Evolutionary conservation across 1,284 basidiomycete genomes (phyloP), one percentile per base, ranked within the genome.

Genomic region (Takashimella koratensis): DNA sequence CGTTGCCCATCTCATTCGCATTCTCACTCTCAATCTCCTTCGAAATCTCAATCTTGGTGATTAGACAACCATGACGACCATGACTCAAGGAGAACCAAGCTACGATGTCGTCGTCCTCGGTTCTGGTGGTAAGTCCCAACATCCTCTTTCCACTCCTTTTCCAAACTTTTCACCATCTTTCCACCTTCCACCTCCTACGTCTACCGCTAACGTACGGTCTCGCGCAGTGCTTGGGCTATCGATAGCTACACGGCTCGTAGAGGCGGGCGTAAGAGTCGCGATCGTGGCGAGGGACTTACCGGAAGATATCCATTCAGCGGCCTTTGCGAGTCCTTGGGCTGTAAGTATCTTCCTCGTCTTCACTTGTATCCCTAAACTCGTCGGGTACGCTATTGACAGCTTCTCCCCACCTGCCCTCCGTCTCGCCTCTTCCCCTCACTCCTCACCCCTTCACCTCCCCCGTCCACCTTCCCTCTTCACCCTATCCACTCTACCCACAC

Each of bases 321-420:
- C 76, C 0, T 87, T 86, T 70, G 82, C 86, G 0, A 82, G 79
- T 54, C 86, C 86, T 0, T 88, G 86, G 82, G 86, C 86, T 39
- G 84, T 84, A 54, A 60, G 82, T 76, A 36, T 36, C 30, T 36
- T 16, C 30, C 8, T 36, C 30, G 30, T n/a, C n/a, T n/a, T n/a
- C n/a, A n/a, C n/a, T n/a, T n/a, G n/a, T n/a, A n/a, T n/a, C n/a
- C n/a, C n/a, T n/a, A n/a, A n/a, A n/a, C n/a, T n/a, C n/a, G n/a
- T n/a, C n/a, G n/a, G n/a, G n/a, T n/a, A n/a, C n/a, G 30, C 16
- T 36, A 8, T 36, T 36, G 8, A 36, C 30, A 36, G 30, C 10
- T 36, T 36, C 16, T 8, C 16, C 8, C 30, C 13, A 36, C 24
- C 43, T 13, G 49, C 48, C 36, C 51, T 47, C 41, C 23, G 3